A percentile compares a stretch with the other conserved stretches of the same genome.
Evolutionary conservation across 768 basidiomycete species (phyloP).

Genomic region (Psilocybe subaeruginosa): DNA sequence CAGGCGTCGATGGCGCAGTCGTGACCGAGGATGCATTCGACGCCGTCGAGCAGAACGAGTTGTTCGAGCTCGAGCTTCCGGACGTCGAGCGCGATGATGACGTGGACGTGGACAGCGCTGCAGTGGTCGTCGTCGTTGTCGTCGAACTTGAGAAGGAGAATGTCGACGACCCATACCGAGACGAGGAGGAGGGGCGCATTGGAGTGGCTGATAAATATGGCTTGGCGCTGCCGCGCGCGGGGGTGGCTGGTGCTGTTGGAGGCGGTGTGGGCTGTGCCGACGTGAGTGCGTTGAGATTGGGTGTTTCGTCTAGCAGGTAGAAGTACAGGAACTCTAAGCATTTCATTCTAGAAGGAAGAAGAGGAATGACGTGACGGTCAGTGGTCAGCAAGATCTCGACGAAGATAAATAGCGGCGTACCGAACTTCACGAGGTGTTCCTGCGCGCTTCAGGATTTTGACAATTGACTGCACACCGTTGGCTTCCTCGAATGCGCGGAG

Average conservation of each 20-base stretch:
- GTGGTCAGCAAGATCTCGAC: not conserved
- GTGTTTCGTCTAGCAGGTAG: slow-evolving; percentile 86
- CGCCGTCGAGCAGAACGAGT: slow-evolving; percentile 46
- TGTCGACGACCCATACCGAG: slow-evolving; percentile 43
- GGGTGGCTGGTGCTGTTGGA: slow-evolving; percentile 42
- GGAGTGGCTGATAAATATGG: slow-evolving; percentile 40
- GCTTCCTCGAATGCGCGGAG: slow-evolving; percentile 79
- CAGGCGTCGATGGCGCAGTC: slow-evolving; percentile 37
- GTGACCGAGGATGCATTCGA: slow-evolving; percentile 45
- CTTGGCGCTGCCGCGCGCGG: slow-evolving; percentile 36
- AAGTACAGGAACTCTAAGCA: slow-evolving; percentile 95
- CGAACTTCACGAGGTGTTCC: slow-evolving; percentile 87
- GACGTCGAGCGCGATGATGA: slow-evolving; percentile 43
- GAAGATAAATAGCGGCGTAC: slow-evolving; percentile 41
- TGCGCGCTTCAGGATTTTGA: slow-evolving; percentile 86
- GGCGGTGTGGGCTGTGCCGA: slow-evolving; percentile 24
- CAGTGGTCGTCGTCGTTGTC: not conserved
- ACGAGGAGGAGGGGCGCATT: slow-evolving; percentile 30
- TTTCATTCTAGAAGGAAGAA: slow-evolving; percentile 71
- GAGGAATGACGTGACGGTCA: not conserved
- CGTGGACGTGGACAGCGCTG: slow-evolving; percentile 9
- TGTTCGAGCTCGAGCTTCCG: slow-evolving; percentile 42
- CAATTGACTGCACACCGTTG: slow-evolving; percentile 79
- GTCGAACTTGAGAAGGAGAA: slow-evolving; percentile 29
- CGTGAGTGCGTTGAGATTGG: slow-evolving; percentile 7